phyloP scores from a whole-genome alignment of 2,329 filamentous ascomycete genomes.

The Rugonectria rugulosa region DNA sequence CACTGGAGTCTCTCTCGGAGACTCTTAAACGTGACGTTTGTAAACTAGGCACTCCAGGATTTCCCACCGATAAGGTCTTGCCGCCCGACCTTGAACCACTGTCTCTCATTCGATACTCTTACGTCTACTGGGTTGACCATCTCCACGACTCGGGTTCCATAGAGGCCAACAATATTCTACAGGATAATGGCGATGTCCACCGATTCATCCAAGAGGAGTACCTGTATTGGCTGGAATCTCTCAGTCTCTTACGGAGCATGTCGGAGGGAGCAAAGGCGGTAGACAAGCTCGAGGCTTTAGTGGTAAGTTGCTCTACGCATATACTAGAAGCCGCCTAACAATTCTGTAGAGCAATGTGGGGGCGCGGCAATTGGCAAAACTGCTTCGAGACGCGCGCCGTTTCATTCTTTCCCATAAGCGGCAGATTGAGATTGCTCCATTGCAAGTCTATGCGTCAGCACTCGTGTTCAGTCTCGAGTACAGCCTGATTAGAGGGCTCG shows the following conservation, averaged over 20 bases:
- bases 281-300: background rate
- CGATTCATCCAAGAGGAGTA: background rate
- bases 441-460: slow-evolving; percentile 15
- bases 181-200: background rate
- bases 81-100: slow-evolving; percentile 23
- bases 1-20: slow-evolving; percentile 40
- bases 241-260: slow-evolving; percentile 43
- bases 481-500: background rate
- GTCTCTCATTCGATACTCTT: slow-evolving; percentile 26
- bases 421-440: background rate
- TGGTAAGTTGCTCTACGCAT: background rate
- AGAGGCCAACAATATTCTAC: background rate
- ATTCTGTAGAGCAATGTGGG: background rate
- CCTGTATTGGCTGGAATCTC: slow-evolving; percentile 53
- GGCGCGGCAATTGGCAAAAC: background rate
- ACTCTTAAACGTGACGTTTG: slow-evolving; percentile 48
- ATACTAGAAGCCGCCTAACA: no score
- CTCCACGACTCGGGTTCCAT: slow-evolving; percentile 1
- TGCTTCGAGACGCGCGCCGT: background rate
- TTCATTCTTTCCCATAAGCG: background rate
- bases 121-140: slow-evolving; percentile 32
- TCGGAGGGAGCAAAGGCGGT: background rate
- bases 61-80: slow-evolving; percentile 13
- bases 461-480: background rate
- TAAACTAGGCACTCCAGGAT: slow-evolving; percentile 28